Base-by-base conservation (phyloP, 768 basidiomycete species). In the Psilocybe cubensis region DNA sequence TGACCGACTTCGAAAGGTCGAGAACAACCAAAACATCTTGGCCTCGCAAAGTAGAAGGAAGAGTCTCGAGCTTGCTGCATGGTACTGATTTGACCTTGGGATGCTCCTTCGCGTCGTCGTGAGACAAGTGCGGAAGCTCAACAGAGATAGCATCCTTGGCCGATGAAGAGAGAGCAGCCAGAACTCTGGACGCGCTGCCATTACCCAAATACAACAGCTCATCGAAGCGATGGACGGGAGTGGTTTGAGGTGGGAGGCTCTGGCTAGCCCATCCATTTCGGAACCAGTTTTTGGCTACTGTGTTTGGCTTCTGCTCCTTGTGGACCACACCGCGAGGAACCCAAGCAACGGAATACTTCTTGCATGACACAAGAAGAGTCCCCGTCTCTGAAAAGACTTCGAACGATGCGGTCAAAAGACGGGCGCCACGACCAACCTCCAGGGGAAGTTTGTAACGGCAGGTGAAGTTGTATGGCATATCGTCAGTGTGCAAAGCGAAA, bases 401-500 rank as follows among this genome's bases (percentile, higher is more conserved):
- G 54, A 75, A 74, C 4, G 65, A 63, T 8, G 65, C 65, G 12
- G 63, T 67, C 29, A 70, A 54, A 21, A 70, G 59, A 21, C 62
- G 70, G 20, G 65, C 62, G 49, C 65, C 64, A 11, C 70, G 68
- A 20, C 68, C 70, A 6, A 68, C 50, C 43, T 66, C 64, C 33
- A 73, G 48, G 1, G 74, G 74, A 29, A 75, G 66, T 45, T 69
- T 60, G 57, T 75, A 75, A 12, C 74, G 65, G 56, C 72, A 74
- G 1, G 69, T 63, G 54, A 75, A 75, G 24, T 67, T 64, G 40
- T 64, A 63, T 8, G 72, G 74, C 18, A 75, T 61, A 20, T 60
- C 65, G 10, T 71, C 65, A 0, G 63, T 54, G 47, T 72, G 64
- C 17, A 72, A 59, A 2, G 61, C 46, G 57, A 70, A 72, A 47